phyloP scores from a whole-genome alignment of 257 asterid genomes.

The Lycium barbarum region DNA sequence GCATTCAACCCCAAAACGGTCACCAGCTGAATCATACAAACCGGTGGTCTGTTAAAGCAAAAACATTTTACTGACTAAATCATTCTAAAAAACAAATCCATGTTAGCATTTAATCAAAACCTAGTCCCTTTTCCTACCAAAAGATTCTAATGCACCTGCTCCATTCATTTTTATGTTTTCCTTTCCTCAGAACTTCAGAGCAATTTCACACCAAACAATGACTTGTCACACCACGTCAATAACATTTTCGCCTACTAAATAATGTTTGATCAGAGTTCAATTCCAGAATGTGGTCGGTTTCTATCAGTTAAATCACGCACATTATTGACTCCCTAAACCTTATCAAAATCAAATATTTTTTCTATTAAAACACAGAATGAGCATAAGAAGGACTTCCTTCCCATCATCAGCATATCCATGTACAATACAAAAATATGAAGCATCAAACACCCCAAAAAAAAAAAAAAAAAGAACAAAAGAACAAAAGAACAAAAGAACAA shows the following conservation, averaged over 20 bases:
- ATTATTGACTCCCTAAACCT: no score
- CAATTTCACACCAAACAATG: neutral
- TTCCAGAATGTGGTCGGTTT: neutral
- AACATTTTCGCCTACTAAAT: neutral
- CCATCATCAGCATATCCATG: neutral
- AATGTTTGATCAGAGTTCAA: neutral
- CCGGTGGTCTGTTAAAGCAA: neutral
- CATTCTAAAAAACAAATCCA: neutral
- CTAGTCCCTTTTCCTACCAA: neutral
- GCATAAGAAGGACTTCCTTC: no score
- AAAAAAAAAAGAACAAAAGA: no score
- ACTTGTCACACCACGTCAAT: neutral
- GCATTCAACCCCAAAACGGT: neutral
- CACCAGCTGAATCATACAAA: neutral
- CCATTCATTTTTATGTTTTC: neutral
- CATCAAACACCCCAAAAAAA: neutral
- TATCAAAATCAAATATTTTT: no score
- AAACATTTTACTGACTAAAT: constrained; percentile 22
- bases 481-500: no score
- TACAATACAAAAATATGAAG: neutral
- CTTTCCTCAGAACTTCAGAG: neutral
- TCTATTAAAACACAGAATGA: no score
- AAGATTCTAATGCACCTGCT: neutral
- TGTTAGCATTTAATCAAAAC: constrained; percentile 8
- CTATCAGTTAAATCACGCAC: no score